These are phyloP conservation scores for Fusarium sp. DNA, from an alignment of 2,329 filamentous ascomycete species.

Conservation along the genomic window DNA sequence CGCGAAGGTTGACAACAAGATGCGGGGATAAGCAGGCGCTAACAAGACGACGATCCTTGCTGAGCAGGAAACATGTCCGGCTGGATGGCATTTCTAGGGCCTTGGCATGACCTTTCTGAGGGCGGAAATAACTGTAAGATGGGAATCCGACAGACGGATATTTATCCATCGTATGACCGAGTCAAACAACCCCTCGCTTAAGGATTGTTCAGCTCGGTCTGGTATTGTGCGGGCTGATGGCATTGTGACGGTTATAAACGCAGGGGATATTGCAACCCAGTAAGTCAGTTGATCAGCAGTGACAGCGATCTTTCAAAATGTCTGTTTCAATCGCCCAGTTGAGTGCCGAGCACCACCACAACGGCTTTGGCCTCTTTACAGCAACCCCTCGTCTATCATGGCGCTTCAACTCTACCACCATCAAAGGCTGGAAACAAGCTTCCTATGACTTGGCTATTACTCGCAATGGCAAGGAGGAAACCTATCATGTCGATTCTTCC, in stretches of 20 bases:
- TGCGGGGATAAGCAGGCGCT: not conserved
- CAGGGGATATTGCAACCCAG: not conserved
- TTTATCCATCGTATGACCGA: not conserved
- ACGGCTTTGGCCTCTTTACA: conserved; percentile 25
- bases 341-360: conserved; percentile 29
- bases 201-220: not conserved
- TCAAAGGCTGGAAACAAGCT: not conserved
- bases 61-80: not conserved
- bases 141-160: not conserved
- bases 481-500: conserved; percentile 39
- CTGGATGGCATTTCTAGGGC: not conserved
- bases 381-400: conserved; percentile 10
- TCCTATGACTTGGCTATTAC: not conserved
- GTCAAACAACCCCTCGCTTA: not conserved
- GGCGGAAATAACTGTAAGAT: not conserved
- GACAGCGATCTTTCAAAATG: not conserved
- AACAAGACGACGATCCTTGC: not conserved
- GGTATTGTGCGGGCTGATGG: too few relatives aligned
- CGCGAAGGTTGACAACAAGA: not conserved
- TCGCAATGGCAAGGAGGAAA: conserved; percentile 21
- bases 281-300: not conserved
- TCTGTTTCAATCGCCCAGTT: conserved; percentile 7
- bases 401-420: not conserved
- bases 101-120: not conserved
- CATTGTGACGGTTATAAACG: not conserved